Conservation (phyloP, 1,284 basidiomycete species). For the Ustilago cynodontis region DNA sequence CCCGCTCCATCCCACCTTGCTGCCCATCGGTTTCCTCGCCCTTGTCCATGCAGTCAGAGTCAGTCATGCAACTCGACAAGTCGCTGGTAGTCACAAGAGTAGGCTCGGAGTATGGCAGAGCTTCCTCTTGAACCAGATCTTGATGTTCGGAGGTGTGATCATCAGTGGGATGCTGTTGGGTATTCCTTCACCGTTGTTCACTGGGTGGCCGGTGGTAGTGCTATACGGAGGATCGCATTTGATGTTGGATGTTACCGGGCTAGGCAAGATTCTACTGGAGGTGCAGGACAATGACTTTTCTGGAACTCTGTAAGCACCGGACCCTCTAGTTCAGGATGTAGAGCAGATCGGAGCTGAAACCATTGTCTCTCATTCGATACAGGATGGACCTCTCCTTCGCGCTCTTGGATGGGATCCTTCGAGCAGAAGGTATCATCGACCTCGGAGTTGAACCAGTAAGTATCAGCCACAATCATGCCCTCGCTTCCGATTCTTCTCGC, state of each 20-base stretch:
- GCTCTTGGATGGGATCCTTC: constrained; percentile 53
- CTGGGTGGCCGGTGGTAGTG: constrained; percentile 42
- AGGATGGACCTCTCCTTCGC: constrained; percentile 52
- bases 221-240: constrained; percentile 58
- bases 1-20: constrained; percentile 27
- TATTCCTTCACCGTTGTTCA: constrained; percentile 48
- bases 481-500: too few relatives aligned
- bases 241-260: constrained; percentile 16
- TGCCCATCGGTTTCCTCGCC: constrained; percentile 46
- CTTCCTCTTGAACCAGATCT: constrained; percentile 53
- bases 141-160: constrained; percentile 57
- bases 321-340: background rate
- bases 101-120: constrained; percentile 51
- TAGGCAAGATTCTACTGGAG: constrained; percentile 35
- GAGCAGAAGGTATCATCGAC: constrained; percentile 58
- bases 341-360: background rate
- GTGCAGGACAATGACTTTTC: constrained; percentile 18
- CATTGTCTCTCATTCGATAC: too few relatives aligned
- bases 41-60: constrained; percentile 54
- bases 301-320: constrained; percentile 27
- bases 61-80: constrained; percentile 57
- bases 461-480: background rate
- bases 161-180: constrained; percentile 44
- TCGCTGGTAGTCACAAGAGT: constrained; percentile 41
- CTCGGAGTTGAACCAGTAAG: constrained; percentile 50